Conservation (phyloP, 2,329 filamentous ascomycete genomes). For the Ophiosphaerella herpotricha region DNA sequence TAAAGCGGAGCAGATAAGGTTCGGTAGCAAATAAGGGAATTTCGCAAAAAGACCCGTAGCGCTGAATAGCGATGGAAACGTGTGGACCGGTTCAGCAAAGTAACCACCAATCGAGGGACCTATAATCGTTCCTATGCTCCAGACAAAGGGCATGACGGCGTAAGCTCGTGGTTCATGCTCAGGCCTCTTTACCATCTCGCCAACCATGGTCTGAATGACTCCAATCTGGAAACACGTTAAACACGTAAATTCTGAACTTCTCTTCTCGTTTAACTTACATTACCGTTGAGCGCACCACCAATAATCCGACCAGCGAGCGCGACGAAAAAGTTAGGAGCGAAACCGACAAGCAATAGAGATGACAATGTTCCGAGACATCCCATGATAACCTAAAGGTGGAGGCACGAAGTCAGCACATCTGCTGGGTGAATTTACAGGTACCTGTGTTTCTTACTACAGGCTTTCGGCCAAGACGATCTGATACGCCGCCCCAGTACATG, state of each 20-base stretch:
- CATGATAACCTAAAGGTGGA: slow-evolving; percentile 30
- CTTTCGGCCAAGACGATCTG: slow-evolving; percentile 47
- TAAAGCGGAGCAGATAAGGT: slow-evolving; percentile 78
- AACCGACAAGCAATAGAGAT: slow-evolving; percentile 81
- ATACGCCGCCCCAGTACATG: slow-evolving; percentile 60
- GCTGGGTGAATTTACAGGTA: background rate
- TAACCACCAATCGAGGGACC: slow-evolving; percentile 84
- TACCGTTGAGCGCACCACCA: slow-evolving; percentile 85
- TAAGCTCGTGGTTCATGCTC: slow-evolving; percentile 87
- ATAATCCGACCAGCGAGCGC: slow-evolving; percentile 76
- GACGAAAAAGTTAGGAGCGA: slow-evolving; percentile 82
- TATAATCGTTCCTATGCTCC: slow-evolving; percentile 87
- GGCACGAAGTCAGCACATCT: background rate
- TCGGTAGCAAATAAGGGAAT: slow-evolving; percentile 88
- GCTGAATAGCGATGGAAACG: slow-evolving; percentile 74
- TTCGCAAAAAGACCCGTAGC: slow-evolving; percentile 70
- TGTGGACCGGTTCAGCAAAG: slow-evolving; percentile 76
- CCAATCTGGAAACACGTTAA: background rate
- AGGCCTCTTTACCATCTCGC: slow-evolving; percentile 79
- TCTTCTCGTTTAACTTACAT: slow-evolving; percentile 73
- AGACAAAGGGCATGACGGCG: slow-evolving; percentile 92
- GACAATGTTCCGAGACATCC: slow-evolving; percentile 77
- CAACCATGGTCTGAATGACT: slow-evolving; percentile 89
- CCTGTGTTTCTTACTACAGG: slow-evolving; percentile 30
- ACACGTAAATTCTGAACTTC: too few species aligned